Percentiles rank a stretch among this genome's conserved stretches.
Conservation (phyloP, 1,284 basidiomycete genomes). For the Earliella scabrosa region DNA sequence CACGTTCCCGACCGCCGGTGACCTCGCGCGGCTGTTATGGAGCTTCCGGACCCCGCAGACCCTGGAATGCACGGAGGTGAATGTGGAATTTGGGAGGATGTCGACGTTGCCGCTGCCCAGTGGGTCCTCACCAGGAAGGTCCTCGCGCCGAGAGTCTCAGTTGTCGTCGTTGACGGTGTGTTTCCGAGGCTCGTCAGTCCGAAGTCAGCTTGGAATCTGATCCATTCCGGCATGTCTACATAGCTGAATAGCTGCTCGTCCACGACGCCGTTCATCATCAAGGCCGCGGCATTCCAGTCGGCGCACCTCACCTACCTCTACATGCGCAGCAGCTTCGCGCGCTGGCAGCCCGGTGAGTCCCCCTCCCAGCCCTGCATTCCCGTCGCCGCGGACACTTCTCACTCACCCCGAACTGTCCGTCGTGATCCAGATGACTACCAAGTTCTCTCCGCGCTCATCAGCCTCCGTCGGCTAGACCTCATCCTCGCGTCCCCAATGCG, state of each 20-base stretch:
- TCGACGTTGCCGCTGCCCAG: neutral
- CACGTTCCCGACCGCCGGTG: neutral
- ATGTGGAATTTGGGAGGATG: neutral
- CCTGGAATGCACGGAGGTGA: neutral
- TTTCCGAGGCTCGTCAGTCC: no score
- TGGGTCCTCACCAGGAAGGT: neutral
- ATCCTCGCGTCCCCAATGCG: neutral
- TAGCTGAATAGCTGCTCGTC: neutral
- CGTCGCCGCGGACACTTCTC: no score
- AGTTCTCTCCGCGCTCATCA: neutral
- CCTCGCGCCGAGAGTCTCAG: no score
- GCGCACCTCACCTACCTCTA: neutral
- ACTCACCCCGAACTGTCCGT: no score
- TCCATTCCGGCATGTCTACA: neutral
- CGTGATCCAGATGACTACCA: neutral
- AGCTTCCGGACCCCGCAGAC: neutral
- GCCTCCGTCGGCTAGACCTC: neutral
- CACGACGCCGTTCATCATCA: neutral
- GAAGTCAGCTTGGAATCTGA: neutral
- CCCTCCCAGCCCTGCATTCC: neutral
- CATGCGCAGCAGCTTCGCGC: neutral
- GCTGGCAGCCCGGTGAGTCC: neutral
- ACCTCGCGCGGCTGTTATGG: neutral
- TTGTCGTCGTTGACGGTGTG: no score
- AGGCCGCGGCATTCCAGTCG: neutral